A percentile compares a stretch with the other conserved stretches of the same genome.
These are phyloP conservation scores for Pseudocercospora ulei DNA, from an alignment of 2,329 filamentous ascomycete species.

Conservation along the genomic window DNA sequence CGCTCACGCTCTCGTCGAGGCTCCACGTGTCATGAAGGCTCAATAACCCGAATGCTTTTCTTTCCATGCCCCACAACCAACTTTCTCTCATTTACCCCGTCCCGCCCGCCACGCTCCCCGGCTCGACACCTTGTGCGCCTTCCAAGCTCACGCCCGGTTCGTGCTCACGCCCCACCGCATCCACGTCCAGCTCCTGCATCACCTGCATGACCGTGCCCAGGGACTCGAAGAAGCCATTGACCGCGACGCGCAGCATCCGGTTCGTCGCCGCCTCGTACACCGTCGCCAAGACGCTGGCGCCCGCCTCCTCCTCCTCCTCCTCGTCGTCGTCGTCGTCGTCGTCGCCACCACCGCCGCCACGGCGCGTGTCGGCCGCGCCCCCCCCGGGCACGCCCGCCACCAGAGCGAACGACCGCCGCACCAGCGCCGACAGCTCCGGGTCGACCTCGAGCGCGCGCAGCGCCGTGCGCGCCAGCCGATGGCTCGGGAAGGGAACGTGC, in stretches of 20 bases:
- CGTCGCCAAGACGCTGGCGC: constrained; percentile 53
- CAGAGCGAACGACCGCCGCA: constrained; percentile 60
- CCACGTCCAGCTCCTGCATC: constrained; percentile 81
- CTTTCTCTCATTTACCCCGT: too few species aligned
- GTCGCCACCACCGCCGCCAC: neutral
- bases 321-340: constrained; percentile 27
- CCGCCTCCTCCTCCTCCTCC: constrained; percentile 23
- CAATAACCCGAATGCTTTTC: too few species aligned
- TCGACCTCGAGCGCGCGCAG: constrained; percentile 72
- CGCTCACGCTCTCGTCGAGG: too few species aligned
- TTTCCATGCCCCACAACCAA: too few species aligned
- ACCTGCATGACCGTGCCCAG: constrained; percentile 73
- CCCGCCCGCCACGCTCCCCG: too few species aligned
- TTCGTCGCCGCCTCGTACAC: constrained; percentile 84
- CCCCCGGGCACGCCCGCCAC: constrained; percentile 21
- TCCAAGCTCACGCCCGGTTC: constrained; percentile 37
- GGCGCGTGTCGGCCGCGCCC: constrained; percentile 10
- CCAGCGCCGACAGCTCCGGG: constrained; percentile 75
- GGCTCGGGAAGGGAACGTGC: constrained; percentile 68
- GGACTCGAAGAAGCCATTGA: constrained; percentile 94
- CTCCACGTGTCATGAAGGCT: too few species aligned
- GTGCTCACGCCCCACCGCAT: constrained; percentile 66
- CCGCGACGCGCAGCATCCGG: constrained; percentile 88
- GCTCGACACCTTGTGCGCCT: constrained; percentile 36
- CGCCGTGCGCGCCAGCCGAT: constrained; percentile 67